These are phyloP conservation scores for Elsinoe perseae DNA, from an alignment of 2,329 filamentous ascomycete genomes.

Conservation along the genomic window DNA sequence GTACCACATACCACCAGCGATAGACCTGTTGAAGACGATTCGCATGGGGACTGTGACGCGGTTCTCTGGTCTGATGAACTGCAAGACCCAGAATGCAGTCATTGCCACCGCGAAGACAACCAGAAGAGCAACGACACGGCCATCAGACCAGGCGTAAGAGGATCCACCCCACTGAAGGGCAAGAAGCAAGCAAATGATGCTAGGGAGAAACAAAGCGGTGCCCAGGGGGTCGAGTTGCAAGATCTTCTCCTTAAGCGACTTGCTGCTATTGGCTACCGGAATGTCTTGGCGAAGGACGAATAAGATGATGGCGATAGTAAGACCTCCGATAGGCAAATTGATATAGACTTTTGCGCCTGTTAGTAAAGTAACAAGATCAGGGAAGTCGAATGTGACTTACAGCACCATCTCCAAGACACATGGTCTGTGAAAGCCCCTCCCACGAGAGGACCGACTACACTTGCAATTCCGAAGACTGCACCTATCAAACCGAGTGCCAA, in stretches of 20 bases:
- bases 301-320: constrained; percentile 28
- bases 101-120: constrained; percentile 37
- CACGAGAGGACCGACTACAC: constrained; percentile 41
- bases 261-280: constrained; percentile 6
- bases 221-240: constrained; percentile 42
- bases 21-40: constrained; percentile 39
- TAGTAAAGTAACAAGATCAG: constrained; percentile 27
- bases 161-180: constrained; percentile 42
- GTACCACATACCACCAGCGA: constrained; percentile 35
- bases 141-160: constrained; percentile 33
- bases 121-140: constrained; percentile 39
- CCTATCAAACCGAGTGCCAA: constrained; percentile 44
- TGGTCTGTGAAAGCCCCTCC: constrained; percentile 34
- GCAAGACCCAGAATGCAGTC: constrained; percentile 35
- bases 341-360: too few relatives aligned
- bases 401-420: constrained; percentile 44
- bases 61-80: constrained; percentile 37
- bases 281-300: constrained; percentile 13
- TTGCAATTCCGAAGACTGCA: constrained; percentile 38
- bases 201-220: constrained; percentile 37
- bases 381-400: constrained; percentile 37
- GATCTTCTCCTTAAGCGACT: constrained; percentile 26
- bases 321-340: constrained; percentile 45
- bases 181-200: constrained; percentile 34
- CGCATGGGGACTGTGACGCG: constrained; percentile 40